These are phyloP conservation scores for Hibiscus mutabilis DNA, from an alignment of 345 rosid species.

Conservation along the genomic window DNA sequence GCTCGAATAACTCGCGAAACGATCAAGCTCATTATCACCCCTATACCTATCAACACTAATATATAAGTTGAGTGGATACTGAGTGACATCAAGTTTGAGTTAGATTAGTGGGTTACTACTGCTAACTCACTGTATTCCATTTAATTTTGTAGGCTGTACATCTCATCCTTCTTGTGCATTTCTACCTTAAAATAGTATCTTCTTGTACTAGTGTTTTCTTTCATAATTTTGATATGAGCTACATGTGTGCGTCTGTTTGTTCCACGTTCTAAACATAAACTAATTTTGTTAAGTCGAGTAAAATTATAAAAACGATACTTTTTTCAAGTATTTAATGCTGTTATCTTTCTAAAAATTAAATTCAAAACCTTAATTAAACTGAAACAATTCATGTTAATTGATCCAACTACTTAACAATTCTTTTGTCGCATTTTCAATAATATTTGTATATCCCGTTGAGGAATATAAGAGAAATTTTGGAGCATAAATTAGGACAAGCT, in stretches of 20 bases:
- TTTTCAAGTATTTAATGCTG: too few species aligned
- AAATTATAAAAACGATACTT: too few species aligned
- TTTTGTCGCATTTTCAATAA: not conserved
- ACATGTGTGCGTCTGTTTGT: too few species aligned
- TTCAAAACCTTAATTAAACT: too few species aligned
- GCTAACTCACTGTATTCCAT: slow-evolving; percentile 66
- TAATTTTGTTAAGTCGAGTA: too few species aligned
- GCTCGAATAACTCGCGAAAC: too few species aligned
- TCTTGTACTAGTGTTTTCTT: not conserved
- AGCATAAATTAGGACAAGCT: not conserved
- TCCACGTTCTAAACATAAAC: too few species aligned
- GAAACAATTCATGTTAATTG: too few species aligned
- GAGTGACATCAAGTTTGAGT: not conserved
- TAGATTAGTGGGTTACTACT: slow-evolving; percentile 17
- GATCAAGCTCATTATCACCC: too few species aligned
- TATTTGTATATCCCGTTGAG: not conserved
- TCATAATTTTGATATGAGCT: not conserved
- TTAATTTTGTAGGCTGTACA: slow-evolving; percentile 21
- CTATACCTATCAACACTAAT: too few species aligned
- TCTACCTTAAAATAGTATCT: slow-evolving; percentile 9
- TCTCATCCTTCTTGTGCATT: not conserved
- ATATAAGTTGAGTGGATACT: not conserved
- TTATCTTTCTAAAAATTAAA: too few species aligned
- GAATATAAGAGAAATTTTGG: not conserved
- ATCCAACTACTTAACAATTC: too few species aligned